phyloP scores from a whole-genome alignment of 2,329 filamentous ascomycete genomes.

The Cercospora sesami region DNA sequence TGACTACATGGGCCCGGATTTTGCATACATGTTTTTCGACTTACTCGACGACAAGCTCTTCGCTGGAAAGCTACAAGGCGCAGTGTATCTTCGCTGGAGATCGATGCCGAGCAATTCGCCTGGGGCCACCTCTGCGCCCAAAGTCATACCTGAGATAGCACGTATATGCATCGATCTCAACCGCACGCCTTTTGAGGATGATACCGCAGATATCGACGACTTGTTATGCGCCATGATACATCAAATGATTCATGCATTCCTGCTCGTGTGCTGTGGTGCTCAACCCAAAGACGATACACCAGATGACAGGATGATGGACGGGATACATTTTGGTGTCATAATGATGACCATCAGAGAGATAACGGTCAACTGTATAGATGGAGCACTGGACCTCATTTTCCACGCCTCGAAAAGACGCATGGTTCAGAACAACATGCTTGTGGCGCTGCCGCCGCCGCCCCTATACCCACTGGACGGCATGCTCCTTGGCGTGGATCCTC shows the following conservation, averaged over 20 bases:
- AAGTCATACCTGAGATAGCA: conserved; percentile 29
- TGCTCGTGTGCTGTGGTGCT: conserved; percentile 45
- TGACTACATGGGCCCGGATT: conserved; percentile 29
- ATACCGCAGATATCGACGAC: conserved; percentile 36
- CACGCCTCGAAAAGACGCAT: conserved; percentile 30
- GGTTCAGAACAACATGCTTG: conserved; percentile 8
- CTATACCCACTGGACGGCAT: conserved; percentile 3
- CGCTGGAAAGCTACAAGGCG: conserved; percentile 41
- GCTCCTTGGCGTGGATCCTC: conserved; percentile 30
- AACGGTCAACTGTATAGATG: conserved; percentile 31
- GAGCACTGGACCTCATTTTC: conserved; percentile 39
- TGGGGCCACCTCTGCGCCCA: conserved; percentile 42
- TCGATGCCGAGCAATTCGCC: conserved; percentile 33
- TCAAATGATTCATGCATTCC: conserved; percentile 51
- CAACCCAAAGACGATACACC: conserved; percentile 35
- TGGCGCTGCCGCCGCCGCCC: background rate
- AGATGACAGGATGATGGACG: conserved; percentile 43
- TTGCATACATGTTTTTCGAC: conserved; percentile 42
- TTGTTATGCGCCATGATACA: conserved; percentile 44
- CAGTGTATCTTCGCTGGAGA: conserved; percentile 41
- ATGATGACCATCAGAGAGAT: conserved; percentile 42
- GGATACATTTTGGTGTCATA: conserved; percentile 45
- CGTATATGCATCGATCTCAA: conserved; percentile 43
- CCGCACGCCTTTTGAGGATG: conserved; percentile 31
- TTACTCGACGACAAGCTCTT: conserved; percentile 42